A percentile compares a stretch with the other conserved stretches of the same genome.
Conservation (phyloP, 768 basidiomycete species). For the Jaapia argillacea region DNA sequence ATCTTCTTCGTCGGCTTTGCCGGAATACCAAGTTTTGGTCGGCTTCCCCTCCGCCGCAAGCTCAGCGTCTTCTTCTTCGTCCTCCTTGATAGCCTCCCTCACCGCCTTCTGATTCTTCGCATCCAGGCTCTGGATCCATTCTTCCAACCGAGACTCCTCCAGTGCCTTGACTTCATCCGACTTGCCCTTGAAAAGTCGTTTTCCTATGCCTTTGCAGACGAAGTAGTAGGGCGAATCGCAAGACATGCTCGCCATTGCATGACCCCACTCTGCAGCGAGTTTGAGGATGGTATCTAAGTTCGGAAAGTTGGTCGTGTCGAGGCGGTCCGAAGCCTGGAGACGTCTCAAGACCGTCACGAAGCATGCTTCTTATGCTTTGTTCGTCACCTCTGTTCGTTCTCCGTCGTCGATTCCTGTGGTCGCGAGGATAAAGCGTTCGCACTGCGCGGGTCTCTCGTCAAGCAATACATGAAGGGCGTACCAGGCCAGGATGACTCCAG, state of each 20-base stretch:
- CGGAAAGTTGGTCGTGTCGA: constrained; percentile 21
- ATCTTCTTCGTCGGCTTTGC: no score
- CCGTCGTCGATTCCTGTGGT: constrained; percentile 6
- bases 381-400: constrained; percentile 11
- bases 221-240: constrained; percentile 17
- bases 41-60: constrained; percentile 22
- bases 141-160: constrained; percentile 5
- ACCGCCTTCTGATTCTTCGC: constrained; percentile 1
- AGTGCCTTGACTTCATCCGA: background rate
- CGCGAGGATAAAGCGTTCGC: background rate
- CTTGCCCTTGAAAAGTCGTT: constrained; percentile 18
- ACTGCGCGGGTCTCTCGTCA: no score
- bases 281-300: constrained; percentile 23
- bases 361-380: constrained; percentile 24
- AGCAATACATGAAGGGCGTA: background rate
- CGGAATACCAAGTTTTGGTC: no score
- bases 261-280: constrained; percentile 17
- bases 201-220: constrained; percentile 25
- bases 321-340: constrained; percentile 1
- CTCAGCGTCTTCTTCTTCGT: constrained; percentile 16
- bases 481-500: constrained; percentile 20
- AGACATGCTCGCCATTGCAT: constrained; percentile 13
- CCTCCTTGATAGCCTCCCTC: constrained; percentile 5
- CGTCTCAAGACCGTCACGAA: constrained; percentile 14
- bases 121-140: constrained; percentile 4